Base-by-base conservation (phyloP, 78 protist genomes). In the Isochrysis galbana region DNA sequence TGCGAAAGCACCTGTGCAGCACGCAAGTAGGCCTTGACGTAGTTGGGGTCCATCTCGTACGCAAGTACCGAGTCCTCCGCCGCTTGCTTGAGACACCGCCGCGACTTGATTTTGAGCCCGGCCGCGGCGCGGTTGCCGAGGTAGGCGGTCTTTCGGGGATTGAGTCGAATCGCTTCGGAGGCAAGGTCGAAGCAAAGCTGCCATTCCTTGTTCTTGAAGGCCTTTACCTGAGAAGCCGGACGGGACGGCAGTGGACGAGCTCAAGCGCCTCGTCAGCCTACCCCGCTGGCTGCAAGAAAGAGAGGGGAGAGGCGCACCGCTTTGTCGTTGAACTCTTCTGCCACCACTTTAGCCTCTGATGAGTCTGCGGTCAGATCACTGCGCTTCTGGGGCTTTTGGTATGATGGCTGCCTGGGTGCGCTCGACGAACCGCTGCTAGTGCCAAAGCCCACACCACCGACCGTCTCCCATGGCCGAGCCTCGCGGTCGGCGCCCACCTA, bases 111-210 rank as follows among this genome's bases (percentile, higher is more conserved):
- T 32, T 92, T 93, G 21, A 91, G 74, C 11, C 32, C 78, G 2
- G 74, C 45, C 0, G 94, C 94, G 0, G 94, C 93, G 36, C 91
- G 32, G 90, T 94, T 94, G 44, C 55, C 44, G 25, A 77, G 84
- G 22, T 77, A 77, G 1, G 44, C 84, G 5, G 44, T 77, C 26
- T 77, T 77, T 4, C n/a, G 84, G 0, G 84, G 44, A 46, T 77
- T 77, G 47, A 77, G 84, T 21, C 84, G 84, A 29, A 77, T 77
- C 46, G 84, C 84, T 29, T 77, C 84, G n/a, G 84, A 39, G 5
- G 84, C 3, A 29, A 39, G 26, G 84, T 77, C 84, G 84, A 39
- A 77, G 32, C 84, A 77, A n/a, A 1, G 84, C 46, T 77, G 84
- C 47, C 46, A 77, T 29, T 80, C 39, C 47, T 7, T 44, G 36